Conservation (phyloP, 2,329 filamentous ascomycete genomes). For the Lachnellula occidentalis region DNA sequence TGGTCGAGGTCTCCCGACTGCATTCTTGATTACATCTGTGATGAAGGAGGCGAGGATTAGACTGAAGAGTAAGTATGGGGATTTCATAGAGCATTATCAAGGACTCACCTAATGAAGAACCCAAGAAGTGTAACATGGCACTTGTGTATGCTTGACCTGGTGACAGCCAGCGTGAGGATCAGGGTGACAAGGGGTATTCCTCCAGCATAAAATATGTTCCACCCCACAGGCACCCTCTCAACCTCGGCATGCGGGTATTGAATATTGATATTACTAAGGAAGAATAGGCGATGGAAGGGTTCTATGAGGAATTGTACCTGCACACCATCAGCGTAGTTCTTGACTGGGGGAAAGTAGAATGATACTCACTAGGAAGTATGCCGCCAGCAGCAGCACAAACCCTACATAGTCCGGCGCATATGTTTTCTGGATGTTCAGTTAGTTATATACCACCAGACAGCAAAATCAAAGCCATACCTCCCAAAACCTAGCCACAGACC, state of each 20-base stretch:
- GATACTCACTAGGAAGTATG: constrained; percentile 54
- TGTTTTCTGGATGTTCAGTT: constrained; percentile 51
- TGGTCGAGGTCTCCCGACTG: constrained; percentile 66
- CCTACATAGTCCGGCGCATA: constrained; percentile 88
- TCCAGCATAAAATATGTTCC: constrained; percentile 59
- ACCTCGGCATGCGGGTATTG: constrained; percentile 79
- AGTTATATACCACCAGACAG: background rate
- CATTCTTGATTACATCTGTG: constrained; percentile 85
- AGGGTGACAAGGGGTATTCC: constrained; percentile 65
- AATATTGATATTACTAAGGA: constrained; percentile 75
- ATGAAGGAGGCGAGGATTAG: constrained; percentile 74
- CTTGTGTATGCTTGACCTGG: constrained; percentile 66
- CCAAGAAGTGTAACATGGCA: constrained; percentile 81
- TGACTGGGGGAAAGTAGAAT: constrained; percentile 1
- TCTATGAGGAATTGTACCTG: constrained; percentile 65
- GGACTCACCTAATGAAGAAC: constrained; percentile 56
- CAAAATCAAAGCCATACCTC: constrained; percentile 16
- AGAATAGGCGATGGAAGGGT: constrained; percentile 94
- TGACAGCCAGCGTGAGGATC: constrained; percentile 56
- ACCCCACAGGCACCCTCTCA: constrained; percentile 77
- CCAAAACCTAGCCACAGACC: constrained; percentile 31
- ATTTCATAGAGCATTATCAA: background rate
- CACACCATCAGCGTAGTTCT: background rate
- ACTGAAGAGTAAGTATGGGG: constrained; percentile 9
- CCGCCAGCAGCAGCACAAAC: constrained; percentile 61